Evolutionary conservation across 768 basidiomycete genomes (phyloP), one percentile per base, ranked within the genome.

Genomic region (Boletus pseudo-olivaceus): DNA sequence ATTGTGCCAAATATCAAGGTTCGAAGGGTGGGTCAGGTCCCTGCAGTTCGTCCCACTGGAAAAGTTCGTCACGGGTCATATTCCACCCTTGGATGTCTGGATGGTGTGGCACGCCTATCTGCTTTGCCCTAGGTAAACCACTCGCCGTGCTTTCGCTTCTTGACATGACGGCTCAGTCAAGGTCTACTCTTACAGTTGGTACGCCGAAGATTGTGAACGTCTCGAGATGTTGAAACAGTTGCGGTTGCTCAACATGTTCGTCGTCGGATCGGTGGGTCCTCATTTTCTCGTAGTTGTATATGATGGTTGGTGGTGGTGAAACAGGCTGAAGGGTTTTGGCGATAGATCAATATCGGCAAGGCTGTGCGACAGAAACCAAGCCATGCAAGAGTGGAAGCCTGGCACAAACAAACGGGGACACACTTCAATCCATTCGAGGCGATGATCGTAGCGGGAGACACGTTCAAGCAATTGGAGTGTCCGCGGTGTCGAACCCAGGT

Each of bases 91-190:
- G 30, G 76, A 76, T 38, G 75, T 76, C 23, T 70, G 71, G 65
- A 74, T 76, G 73, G 71, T 76, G 19, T 74, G 76, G 71, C 75
- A 76, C 19, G 75, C 74, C 1, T 76, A 77, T 60, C 19, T 73
- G 45, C 71, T 76, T 20, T 73, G 62, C 43, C 75, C 75, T 11
- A 62, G 67, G 75, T 75, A 61, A 59, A 17, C 8, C 1, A 5
- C 12, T 26, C 3, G 8, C 2, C 8, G 7, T 34, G 19, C 7
- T 46, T 17, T 7, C 10, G 6, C 14, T 19, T 45, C 23, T 29
- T 30, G 37, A 47, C 35, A 15, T 7, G 14, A 14, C 6, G 14
- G 9, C 54, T 64, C 1, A 60, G 32, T 29, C n/a, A 27, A 49
- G 23, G 7, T 45, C 27, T 23, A 23, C 23, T 38, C 12, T 38